Base-by-base conservation (phyloP, 345 rosid species). In the Populus simonii region DNA sequence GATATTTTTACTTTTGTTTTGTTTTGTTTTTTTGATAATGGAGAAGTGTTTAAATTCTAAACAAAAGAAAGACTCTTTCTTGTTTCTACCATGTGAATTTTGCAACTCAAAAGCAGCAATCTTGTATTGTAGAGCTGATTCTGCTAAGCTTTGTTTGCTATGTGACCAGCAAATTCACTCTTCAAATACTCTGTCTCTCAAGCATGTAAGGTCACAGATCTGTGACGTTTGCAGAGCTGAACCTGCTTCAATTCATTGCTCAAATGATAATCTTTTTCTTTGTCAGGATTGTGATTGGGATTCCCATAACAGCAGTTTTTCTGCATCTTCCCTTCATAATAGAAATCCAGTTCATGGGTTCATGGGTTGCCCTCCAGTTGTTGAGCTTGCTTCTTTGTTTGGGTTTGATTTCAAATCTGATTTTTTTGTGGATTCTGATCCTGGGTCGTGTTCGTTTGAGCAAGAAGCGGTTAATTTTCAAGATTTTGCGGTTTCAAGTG, bases 201-300 rank as follows among this genome's bases (percentile, higher is more conserved):
- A 68, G 66, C 85, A 82, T 29, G 4, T 66, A 3, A 68, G 82
- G 25, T 70, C 79, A 18, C 82, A 55, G 70, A 53, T 78, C 69
- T 78, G 85, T 55, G 74, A 78, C 36, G 75, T 33, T 36, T 78
- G 85, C 55, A 41, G 73, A 25, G 55, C 45, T 61, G 77, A 70
- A 57, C 76, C 76, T 7, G 88, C 79, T 71, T 71, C 87, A 4
- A 55, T 82, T 57, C 75, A 78, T 36, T 65, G 88, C 74, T 36
- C 73, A 18, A 76, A 69, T 9, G 85, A 70, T 47, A 82, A 83
- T 67, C 79, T 85, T 17, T 49, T 78, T 38, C 84, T 85, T 22
- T 87, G 88, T 69, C 78, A 68, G 53, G 79, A 78, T 29, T 87
- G 90, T 63, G 84, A 84, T 41, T 74, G 75, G 82, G 84, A 78